Conservation (phyloP, 371 early-diverging fungal genomes). For the Mortierella sp. region DNA sequence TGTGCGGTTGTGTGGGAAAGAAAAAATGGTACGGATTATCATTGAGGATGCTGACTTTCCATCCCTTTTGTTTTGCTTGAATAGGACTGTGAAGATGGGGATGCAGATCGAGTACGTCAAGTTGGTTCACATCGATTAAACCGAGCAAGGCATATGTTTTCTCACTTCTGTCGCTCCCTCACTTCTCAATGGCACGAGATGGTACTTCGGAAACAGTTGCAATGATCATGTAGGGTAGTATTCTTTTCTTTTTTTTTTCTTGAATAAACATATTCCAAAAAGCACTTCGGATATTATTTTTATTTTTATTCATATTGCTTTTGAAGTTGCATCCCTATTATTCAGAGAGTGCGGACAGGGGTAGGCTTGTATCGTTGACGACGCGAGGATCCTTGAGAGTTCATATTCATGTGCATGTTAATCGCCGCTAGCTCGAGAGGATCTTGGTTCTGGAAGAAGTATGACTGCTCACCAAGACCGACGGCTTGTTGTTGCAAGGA, state of each 20-base stretch:
- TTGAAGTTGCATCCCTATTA: not conserved
- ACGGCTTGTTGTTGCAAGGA: slow-evolving; percentile 2
- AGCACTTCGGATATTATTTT: not conserved
- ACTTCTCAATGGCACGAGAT: too few relatives aligned
- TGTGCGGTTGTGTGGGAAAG: slow-evolving; percentile 4
- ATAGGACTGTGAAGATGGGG: slow-evolving; percentile 27
- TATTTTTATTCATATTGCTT: not conserved
- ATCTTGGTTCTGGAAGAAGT: slow-evolving; percentile 14
- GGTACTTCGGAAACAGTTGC: not conserved
- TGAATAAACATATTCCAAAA: not conserved
- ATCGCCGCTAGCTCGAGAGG: slow-evolving; percentile 31
- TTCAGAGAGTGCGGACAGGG: slow-evolving; percentile 31
- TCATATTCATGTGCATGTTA: slow-evolving; percentile 44
- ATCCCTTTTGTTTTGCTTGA: not conserved
- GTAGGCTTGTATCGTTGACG: slow-evolving; percentile 47
- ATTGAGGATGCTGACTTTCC: not conserved
- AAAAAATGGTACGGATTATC: not conserved
- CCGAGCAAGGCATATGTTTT: too few relatives aligned
- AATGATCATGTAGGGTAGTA: not conserved
- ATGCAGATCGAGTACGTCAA: slow-evolving; percentile 42
- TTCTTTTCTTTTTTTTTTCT: not conserved
- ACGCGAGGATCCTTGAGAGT: slow-evolving; percentile 42
- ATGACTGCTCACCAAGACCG: not conserved
- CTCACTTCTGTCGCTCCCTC: too few relatives aligned
- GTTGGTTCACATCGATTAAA: slow-evolving; percentile 11